phyloP scores from a whole-genome alignment of 2,329 filamentous ascomycete species.

The Fusarium sp. region DNA sequence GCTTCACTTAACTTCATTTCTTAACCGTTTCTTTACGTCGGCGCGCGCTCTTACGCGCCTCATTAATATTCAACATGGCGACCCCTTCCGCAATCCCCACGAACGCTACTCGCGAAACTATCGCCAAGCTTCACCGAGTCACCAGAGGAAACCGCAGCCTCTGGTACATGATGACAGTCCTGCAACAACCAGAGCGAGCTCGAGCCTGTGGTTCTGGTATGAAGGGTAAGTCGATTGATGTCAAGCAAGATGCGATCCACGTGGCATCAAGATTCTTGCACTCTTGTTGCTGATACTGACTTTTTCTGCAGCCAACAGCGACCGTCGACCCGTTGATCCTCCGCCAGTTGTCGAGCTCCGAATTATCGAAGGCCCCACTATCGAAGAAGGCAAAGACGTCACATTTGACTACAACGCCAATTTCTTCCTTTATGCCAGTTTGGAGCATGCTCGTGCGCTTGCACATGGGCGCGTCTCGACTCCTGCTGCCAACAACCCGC shows the following conservation, averaged over 20 bases:
- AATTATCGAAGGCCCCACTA: constrained; percentile 78
- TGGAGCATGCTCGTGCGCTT: constrained; percentile 86
- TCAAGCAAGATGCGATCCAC: background rate
- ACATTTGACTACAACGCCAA: constrained; percentile 96
- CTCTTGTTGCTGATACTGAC: constrained; percentile 25
- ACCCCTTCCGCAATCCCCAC: constrained; percentile 48
- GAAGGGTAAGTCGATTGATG: constrained; percentile 75
- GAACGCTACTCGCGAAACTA: constrained; percentile 49
- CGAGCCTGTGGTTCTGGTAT: constrained; percentile 94
- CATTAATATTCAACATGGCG: constrained; percentile 47
- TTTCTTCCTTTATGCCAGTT: constrained; percentile 95
- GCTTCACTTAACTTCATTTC: constrained; percentile 21
- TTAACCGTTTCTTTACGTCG: constrained; percentile 24
- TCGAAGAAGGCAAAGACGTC: constrained; percentile 72
- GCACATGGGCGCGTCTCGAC: constrained; percentile 81
- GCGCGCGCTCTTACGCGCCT: constrained; percentile 17
- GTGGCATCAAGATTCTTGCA: background rate
- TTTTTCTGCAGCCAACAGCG: constrained; percentile 57
- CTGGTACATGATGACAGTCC: constrained; percentile 84
- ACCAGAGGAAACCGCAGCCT: constrained; percentile 82
- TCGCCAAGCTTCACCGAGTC: constrained; percentile 59
- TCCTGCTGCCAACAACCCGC: constrained; percentile 74
- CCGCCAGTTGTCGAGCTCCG: constrained; percentile 93
- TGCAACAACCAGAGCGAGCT: constrained; percentile 94
- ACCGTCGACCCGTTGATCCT: constrained; percentile 91